Evolutionary conservation across 2,329 filamentous ascomycete species (phyloP), one percentile per base, ranked within the genome.

Genomic region (Emericellopsis cladophorae): DNA sequence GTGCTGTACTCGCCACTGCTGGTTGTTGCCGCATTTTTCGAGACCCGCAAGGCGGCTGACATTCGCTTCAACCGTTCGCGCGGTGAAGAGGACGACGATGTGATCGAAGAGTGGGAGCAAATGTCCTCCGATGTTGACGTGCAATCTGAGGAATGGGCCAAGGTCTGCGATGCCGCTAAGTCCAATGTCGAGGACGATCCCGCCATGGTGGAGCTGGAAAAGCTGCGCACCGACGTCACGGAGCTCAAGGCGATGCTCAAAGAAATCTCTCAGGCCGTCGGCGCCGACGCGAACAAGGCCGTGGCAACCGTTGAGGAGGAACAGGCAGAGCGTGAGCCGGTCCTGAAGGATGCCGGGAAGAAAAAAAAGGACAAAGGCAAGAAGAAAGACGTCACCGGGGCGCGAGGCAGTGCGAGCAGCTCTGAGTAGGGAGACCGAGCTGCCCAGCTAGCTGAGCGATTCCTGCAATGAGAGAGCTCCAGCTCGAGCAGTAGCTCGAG

Each of bases 51-150:
- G 7, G 86, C 86, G 1, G 66, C 68, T 31, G 67, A 67, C 4
- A 86, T 95, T 35, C 71, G 70, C 21, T 69, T 67, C 42, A 96
- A 96, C 57, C 72, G 92, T 1, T 73, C 72, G 14, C 67, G 84
- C 14, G 87, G 89, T 32, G 89, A 95, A 49, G 82, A 82, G 4
- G 92, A 98, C 49, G 92, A 98, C 50, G 88, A 95, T 49, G 78
- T 78, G 1, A 64, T 83, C 8, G 84, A 96, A 54, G 90, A 95
- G 57, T 98, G 92, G 92, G 92, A 98, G 63, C 83, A 95, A 57
- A 67, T 90, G 54, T 62, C 69, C 8, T 67, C 67, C 7, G 73
- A 84, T 40, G 56, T 90, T 16, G 83, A 95, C 54, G 84, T 93
- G 52, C 85, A 94, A 53, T 68, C 74, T 1, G 84, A 90, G 45